These are phyloP conservation scores for Mariannaea sp. DNA, from an alignment of 2,329 filamentous ascomycete genomes.

Conservation along the genomic window DNA sequence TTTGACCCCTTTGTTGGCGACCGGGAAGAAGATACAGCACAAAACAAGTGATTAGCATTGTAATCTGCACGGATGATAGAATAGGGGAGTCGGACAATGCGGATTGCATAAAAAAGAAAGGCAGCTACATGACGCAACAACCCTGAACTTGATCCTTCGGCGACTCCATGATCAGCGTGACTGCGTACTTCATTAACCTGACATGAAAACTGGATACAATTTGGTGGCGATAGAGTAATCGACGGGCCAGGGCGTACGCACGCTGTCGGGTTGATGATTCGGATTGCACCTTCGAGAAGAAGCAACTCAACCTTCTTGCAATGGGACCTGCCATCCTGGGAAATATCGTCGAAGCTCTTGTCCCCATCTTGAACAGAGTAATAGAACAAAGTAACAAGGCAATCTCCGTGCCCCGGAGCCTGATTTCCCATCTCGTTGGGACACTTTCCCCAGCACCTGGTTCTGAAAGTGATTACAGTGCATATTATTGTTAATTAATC, in stretches of 20 bases:
- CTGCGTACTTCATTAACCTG: background rate
- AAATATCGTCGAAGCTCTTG: conserved; percentile 2
- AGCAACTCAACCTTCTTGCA: conserved; percentile 21
- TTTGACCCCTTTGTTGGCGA: conserved; percentile 1
- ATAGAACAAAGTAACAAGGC: background rate
- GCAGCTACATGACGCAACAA: no score
- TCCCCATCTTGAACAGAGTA: background rate
- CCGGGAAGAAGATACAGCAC: conserved; percentile 13
- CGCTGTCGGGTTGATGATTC: conserved; percentile 25
- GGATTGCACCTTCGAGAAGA: conserved; percentile 36
- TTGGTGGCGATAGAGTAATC: conserved; percentile 31
- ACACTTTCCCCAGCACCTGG: conserved; percentile 24
- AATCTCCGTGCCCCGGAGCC: conserved; percentile 24
- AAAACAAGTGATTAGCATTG: no score
- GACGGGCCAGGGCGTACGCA: conserved; percentile 36
- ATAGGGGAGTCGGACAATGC: conserved; percentile 30
- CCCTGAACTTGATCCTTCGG: no score
- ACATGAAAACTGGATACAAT: conserved; percentile 10
- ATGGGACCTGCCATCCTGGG: conserved; percentile 14
- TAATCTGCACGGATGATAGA: no score
- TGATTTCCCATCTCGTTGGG: conserved; percentile 32
- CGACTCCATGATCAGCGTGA: conserved; percentile 13
- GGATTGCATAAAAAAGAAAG: conserved; percentile 14
- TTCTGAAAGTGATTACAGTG: background rate
- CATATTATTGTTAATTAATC: background rate